Evolutionary conservation across 2,329 filamentous ascomycete genomes (phyloP).

Genomic region (Xylaria sp.): DNA sequence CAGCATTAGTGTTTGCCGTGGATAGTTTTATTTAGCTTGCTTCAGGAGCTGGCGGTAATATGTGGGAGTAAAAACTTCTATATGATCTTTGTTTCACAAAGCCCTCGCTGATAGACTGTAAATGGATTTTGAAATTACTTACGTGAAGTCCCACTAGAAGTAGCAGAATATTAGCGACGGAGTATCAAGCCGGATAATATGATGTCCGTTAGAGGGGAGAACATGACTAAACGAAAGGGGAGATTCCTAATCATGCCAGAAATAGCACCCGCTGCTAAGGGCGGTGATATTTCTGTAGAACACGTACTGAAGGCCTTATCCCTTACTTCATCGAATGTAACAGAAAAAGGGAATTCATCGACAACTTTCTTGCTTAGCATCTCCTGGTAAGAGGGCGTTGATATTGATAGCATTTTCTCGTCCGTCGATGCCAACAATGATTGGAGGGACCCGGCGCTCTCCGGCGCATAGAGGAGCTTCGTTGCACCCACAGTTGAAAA

Average conservation of each 20-base stretch:
- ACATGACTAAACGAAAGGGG: not conserved
- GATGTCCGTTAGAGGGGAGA: too few relatives aligned
- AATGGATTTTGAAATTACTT: not conserved
- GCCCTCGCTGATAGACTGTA: not conserved
- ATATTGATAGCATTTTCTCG: constrained; percentile 6
- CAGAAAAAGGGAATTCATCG: constrained; percentile 21
- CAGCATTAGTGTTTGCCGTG: not conserved
- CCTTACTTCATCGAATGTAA: constrained; percentile 18
- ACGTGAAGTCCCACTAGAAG: constrained; percentile 24
- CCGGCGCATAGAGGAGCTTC: constrained; percentile 24
- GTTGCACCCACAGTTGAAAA: constrained; percentile 23
- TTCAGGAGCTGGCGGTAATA: too few relatives aligned
- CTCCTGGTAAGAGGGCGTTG: constrained; percentile 15
- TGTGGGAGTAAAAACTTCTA: not conserved
- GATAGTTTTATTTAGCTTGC: not conserved
- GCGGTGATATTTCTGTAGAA: not conserved
- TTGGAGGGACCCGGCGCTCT: constrained; percentile 13
- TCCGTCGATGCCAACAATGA: constrained; percentile 6
- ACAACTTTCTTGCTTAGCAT: constrained; percentile 3
- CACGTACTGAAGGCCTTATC: constrained; percentile 15
- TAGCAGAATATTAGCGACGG: constrained; percentile 1
- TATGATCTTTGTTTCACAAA: not conserved
- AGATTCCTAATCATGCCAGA: not conserved
- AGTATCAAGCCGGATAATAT: not conserved
- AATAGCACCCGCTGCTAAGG: not conserved